These are phyloP conservation scores for Arabis alpina DNA, from an alignment of 345 rosid genomes.

Conservation along the genomic window DNA sequence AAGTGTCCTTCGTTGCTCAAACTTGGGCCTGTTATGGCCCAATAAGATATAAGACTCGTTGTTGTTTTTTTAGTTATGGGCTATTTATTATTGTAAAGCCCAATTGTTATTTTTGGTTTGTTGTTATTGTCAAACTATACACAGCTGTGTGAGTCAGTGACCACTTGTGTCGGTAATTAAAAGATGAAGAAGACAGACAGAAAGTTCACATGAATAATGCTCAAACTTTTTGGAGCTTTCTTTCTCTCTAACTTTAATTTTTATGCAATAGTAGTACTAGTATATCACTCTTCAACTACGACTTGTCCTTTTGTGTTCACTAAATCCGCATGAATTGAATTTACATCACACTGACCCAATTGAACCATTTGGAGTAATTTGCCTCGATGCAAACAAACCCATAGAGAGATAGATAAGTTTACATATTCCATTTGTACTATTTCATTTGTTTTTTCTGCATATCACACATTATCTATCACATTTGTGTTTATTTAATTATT, in stretches of 20 bases:
- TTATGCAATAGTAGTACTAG: background rate
- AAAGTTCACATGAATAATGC: conserved; percentile 38
- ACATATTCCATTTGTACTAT: conserved; percentile 12
- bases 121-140: conserved; percentile 18
- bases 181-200: conserved; percentile 37
- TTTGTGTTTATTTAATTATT: too few relatives aligned
- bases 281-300: conserved; percentile 22
- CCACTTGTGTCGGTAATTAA: conserved; percentile 43
- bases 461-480: background rate
- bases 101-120: background rate
- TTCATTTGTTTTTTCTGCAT: too few relatives aligned
- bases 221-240: conserved; percentile 32
- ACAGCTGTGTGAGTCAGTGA: conserved; percentile 41
- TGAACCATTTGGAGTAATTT: conserved; percentile 35
- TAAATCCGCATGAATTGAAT: conserved; percentile 44
- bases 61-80: background rate
- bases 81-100: conserved; percentile 5
- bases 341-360: conserved; percentile 28
- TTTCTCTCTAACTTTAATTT: background rate
- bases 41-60: too few relatives aligned
- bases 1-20: too few relatives aligned
- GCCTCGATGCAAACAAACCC: conserved; percentile 38
- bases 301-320: conserved; percentile 40
- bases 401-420: conserved; percentile 11
- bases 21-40: too few relatives aligned